Evolutionary conservation across 208 protist genomes (phyloP).

Genomic region (Angomonas deanei): DNA sequence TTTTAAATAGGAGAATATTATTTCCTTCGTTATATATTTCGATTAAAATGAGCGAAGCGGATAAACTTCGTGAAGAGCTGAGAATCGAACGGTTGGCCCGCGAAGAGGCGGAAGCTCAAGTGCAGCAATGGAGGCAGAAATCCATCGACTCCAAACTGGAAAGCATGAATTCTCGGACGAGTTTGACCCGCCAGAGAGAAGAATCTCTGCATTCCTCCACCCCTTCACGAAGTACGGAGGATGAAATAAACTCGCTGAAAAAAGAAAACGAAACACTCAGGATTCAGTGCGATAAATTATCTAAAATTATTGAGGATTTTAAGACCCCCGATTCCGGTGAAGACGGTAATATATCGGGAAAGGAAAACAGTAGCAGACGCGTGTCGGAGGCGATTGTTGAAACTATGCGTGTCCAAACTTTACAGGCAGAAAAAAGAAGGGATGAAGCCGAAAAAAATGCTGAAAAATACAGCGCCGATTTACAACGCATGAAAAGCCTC

Average conservation of each 20-base stretch:
- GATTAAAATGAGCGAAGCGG: neutral
- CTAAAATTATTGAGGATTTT: slow-evolving; percentile 1
- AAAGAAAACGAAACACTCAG: slow-evolving; percentile 6
- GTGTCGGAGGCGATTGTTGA: slow-evolving; percentile 10
- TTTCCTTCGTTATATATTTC: slow-evolving; percentile 4
- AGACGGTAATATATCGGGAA: slow-evolving; percentile 5
- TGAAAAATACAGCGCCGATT: slow-evolving; percentile 11
- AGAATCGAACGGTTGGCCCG: slow-evolving; percentile 9
- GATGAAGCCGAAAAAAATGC: slow-evolving; percentile 3
- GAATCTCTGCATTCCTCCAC: neutral
- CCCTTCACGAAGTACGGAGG: neutral
- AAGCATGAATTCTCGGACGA: slow-evolving; percentile 4
- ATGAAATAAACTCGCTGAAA: slow-evolving; percentile 1
- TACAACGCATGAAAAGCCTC: slow-evolving; percentile 12
- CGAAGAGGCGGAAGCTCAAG: slow-evolving; percentile 11
- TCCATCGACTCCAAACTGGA: slow-evolving; percentile 15
- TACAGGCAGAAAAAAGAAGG: slow-evolving; percentile 6
- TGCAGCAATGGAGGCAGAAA: slow-evolving; percentile 12
- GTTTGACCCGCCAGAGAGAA: slow-evolving; percentile 1
- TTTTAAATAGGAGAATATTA: slow-evolving; percentile 13
- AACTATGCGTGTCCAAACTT: slow-evolving; percentile 7
- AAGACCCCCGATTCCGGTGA: neutral
- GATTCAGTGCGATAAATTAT: slow-evolving; percentile 9
- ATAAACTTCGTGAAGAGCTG: neutral
- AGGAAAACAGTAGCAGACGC: slow-evolving; percentile 10